A percentile compares a stretch with the other conserved stretches of the same genome.
phyloP scores from a whole-genome alignment of 768 basidiomycete genomes.

The Tricholoma terreum region DNA sequence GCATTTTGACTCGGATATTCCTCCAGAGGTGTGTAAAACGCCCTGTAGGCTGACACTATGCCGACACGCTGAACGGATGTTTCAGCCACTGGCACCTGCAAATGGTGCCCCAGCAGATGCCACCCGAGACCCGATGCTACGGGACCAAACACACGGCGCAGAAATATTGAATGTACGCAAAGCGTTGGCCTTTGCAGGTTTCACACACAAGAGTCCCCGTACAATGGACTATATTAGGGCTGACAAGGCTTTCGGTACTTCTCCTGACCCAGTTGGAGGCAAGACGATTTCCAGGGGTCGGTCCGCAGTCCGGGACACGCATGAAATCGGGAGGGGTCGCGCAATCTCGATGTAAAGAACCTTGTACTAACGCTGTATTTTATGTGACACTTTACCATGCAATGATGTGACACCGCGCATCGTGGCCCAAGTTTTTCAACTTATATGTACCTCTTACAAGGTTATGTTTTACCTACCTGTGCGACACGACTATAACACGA shows the following conservation, averaged over 20 bases:
- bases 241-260: conserved; percentile 66
- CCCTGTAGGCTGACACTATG: not conserved
- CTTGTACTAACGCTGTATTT: not conserved
- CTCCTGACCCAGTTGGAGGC: conserved; percentile 48
- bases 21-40: conserved; percentile 64
- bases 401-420: not conserved
- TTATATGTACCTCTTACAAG: not conserved
- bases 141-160: conserved; percentile 80
- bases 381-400: not conserved
- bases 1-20: conserved; percentile 95
- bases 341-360: conserved; percentile 72
- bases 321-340: conserved; percentile 66
- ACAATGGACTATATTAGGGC: conserved; percentile 72
- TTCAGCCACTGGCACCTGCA: conserved; percentile 84
- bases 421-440: not conserved
- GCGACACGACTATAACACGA: conserved; percentile 12
- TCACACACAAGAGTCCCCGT: conserved; percentile 87
- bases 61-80: conserved; percentile 24
- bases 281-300: conserved; percentile 59
- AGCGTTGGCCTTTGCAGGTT: conserved; percentile 85
- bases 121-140: conserved; percentile 86
- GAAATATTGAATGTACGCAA: conserved; percentile 90
- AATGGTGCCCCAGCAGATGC: conserved; percentile 82
- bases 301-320: conserved; percentile 57
- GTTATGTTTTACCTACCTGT: not conserved